A percentile compares a stretch with the other conserved stretches of the same genome.
phyloP scores from a whole-genome alignment of 75 land plant genomes.

The Larix kaempferi region DNA sequence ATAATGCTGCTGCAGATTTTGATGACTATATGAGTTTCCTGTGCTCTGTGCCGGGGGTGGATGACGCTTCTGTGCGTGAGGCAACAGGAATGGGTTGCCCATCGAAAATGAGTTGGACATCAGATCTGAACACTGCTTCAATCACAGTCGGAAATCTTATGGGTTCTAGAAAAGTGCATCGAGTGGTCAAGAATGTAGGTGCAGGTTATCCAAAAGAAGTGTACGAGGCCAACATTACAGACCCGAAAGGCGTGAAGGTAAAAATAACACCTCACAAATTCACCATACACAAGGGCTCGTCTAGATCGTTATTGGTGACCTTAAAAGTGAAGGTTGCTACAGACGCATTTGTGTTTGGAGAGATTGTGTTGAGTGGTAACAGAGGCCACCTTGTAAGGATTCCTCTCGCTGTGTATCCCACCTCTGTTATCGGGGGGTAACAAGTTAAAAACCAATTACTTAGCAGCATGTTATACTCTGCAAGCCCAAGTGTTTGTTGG shows the following conservation, averaged over 20 bases:
- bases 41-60: constrained; percentile 66
- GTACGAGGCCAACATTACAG: constrained; percentile 26
- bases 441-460: too few relatives aligned
- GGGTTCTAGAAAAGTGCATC: constrained; percentile 39
- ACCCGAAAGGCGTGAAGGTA: constrained; percentile 48
- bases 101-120: constrained; percentile 18
- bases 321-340: constrained; percentile 28
- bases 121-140: constrained; percentile 62
- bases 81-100: constrained; percentile 40
- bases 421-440: not conserved
- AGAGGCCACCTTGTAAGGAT: constrained; percentile 47
- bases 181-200: constrained; percentile 41
- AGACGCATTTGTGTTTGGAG: constrained; percentile 46
- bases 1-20: constrained; percentile 13
- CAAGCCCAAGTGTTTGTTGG: too few relatives aligned
- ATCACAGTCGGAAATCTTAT: constrained; percentile 48
- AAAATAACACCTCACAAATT: constrained; percentile 38
- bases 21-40: constrained; percentile 54
- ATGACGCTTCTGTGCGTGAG: constrained; percentile 48
- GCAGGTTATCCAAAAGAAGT: constrained; percentile 19
- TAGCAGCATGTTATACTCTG: too few relatives aligned
- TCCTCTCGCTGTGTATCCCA: constrained; percentile 46
- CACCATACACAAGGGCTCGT: constrained; percentile 9
- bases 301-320: constrained; percentile 22
- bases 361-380: constrained; percentile 42